Evolutionary conservation across 208 protist genomes (phyloP), one percentile per base, ranked within the genome.

Genomic region (Angomonas deanei): DNA sequence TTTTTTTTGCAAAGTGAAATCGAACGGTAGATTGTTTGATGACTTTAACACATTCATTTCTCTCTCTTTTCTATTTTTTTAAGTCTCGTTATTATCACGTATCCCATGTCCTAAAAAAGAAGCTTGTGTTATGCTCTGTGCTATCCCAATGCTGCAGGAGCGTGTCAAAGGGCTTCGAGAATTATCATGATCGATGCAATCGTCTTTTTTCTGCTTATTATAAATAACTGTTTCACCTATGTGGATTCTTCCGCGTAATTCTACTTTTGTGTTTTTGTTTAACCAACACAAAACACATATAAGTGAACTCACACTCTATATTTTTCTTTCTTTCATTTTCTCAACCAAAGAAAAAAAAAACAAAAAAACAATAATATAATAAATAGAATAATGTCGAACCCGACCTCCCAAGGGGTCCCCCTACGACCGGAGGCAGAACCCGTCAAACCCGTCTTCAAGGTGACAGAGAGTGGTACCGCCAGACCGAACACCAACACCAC

Each of bases 141-240:
- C 42, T 50, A 26, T 39, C 23, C 42, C 42, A 50, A n/a, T 50
- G 42, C 42, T 50, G 42, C 42, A 50, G 42, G 42, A 50, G 42
- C 19, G 42, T 50, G 42, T 50, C 42, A 50, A 50, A 50, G 42
- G 42, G 42, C 42, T 50, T 50, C 42, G 42, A 50, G 42, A 50
- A 50, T 50, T 50, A 23, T 50, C 23, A 13, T 13, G 8, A 17
- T 39, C 5, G 13, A 39, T 13, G 13, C 34, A 5, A 39, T 13
- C 13, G 5, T 39, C 5, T 13, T 13, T 39, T 39, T 39, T 50
- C 19, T 50, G 42, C 42, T 50, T 50, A n/a, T n/a, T n/a, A n/a
- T n/a, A n/a, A n/a, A n/a, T n/a, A n/a, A n/a, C n/a, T n/a, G n/a
- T n/a, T n/a, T n/a, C n/a, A n/a, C n/a, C n/a, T n/a, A n/a, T n/a